Evolutionary conservation across 2,329 filamentous ascomycete genomes (phyloP).

Genomic region (Fusarium sp.): DNA sequence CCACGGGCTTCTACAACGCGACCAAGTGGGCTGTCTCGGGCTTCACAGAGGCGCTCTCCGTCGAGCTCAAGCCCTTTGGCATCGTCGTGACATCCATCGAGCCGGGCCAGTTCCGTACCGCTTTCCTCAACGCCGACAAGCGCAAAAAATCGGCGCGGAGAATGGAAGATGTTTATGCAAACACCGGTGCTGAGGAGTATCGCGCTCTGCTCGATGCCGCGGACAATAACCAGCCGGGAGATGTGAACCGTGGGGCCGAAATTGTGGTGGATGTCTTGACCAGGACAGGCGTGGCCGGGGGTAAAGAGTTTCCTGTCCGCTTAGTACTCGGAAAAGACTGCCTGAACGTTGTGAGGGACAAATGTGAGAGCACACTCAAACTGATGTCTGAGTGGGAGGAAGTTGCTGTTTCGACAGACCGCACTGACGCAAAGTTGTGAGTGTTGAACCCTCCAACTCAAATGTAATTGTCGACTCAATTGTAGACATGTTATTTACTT

Average conservation of each 20-base stretch:
- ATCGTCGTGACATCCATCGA: slow-evolving; percentile 45
- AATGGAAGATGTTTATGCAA: slow-evolving; percentile 17
- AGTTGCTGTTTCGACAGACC: slow-evolving; percentile 38
- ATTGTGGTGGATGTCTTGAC: background rate
- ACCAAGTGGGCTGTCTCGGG: slow-evolving; percentile 55
- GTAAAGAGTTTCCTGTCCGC: background rate
- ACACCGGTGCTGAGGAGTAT: slow-evolving; percentile 5
- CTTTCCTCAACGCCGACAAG: slow-evolving; percentile 26
- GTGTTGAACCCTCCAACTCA: background rate
- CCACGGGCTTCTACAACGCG: slow-evolving; percentile 36
- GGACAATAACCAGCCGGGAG: slow-evolving; percentile 17
- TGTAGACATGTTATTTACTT: slow-evolving; percentile 14
- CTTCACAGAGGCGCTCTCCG: slow-evolving; percentile 50
- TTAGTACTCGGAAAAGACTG: background rate
- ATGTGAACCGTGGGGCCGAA: background rate
- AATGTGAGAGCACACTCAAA: slow-evolving; percentile 53
- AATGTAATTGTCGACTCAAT: background rate
- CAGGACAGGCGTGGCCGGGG: background rate
- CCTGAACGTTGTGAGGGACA: slow-evolving; percentile 48
- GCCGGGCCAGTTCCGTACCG: slow-evolving; percentile 32
- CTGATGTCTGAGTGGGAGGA: slow-evolving; percentile 60
- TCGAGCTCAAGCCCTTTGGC: slow-evolving; percentile 53
- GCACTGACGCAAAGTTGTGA: slow-evolving; percentile 13
- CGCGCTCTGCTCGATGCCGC: slow-evolving; percentile 6
- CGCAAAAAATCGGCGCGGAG: slow-evolving; percentile 16